Conservation (phyloP, 2,329 filamentous ascomycete species). For the Diaporthe australafricana region DNA sequence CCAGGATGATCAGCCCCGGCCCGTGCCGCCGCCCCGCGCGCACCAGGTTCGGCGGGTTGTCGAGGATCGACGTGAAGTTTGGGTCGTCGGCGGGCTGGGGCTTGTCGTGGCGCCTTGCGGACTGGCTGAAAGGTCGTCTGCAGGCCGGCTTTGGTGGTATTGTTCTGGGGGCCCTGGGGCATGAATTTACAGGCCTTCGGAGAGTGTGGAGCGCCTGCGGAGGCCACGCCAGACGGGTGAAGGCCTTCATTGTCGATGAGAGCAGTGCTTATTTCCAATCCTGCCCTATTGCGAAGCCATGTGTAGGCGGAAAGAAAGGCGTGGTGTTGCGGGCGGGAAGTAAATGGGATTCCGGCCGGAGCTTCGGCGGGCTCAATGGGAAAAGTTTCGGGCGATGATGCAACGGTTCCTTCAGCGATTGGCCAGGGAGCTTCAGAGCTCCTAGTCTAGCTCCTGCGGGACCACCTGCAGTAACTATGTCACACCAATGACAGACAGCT, state of each 20-base stretch:
- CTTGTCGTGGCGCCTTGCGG: conserved; percentile 36
- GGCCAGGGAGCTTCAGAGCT: conserved; percentile 18
- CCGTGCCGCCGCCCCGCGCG: conserved; percentile 80
- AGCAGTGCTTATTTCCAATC: not conserved
- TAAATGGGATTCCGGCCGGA: not conserved
- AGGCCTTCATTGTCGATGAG: conserved; percentile 31
- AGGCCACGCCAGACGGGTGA: conserved; percentile 31
- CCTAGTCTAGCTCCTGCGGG: conserved; percentile 7
- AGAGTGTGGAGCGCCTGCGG: conserved; percentile 16
- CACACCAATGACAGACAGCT: not conserved
- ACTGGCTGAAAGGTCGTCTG: conserved; percentile 45
- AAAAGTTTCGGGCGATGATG: conserved; percentile 32
- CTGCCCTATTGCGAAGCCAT: not conserved
- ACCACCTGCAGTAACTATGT: not conserved
- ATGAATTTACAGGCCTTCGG: not conserved
- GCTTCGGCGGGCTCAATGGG: not conserved
- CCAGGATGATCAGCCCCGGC: conserved; percentile 82
- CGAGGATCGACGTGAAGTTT: conserved; percentile 85
- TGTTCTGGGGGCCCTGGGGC: conserved; percentile 19
- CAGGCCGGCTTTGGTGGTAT: not conserved
- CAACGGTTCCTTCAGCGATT: conserved; percentile 4
- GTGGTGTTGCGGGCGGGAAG: not conserved
- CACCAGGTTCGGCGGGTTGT: conserved; percentile 85
- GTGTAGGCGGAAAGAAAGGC: not conserved
- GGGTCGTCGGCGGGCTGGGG: conserved; percentile 77